Percentiles rank a stretch among this genome's conserved stretches.
Evolutionary conservation across 805 yeast genomes (phyloP).

Genomic region (Schwanniomyces occidentalis): DNA sequence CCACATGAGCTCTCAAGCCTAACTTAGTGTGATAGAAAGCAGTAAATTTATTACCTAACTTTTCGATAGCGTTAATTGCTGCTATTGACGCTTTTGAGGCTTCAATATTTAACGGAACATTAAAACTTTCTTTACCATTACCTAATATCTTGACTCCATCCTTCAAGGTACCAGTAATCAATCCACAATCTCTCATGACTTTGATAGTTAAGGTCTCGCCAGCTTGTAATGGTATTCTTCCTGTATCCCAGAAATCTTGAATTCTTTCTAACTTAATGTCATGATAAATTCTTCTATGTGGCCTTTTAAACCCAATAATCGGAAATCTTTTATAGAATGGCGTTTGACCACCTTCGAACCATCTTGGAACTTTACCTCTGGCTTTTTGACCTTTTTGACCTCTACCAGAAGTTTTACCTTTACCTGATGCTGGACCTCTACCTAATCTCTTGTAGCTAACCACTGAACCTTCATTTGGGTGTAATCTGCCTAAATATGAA

Average conservation of each 20-base stretch:
- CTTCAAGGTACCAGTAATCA: conserved; percentile 66
- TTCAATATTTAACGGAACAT: conserved; percentile 70
- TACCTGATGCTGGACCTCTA: conserved; percentile 92
- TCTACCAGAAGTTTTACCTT: conserved; percentile 94
- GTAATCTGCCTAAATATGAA: conserved; percentile 53
- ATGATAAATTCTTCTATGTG: conserved; percentile 50
- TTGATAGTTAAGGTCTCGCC: conserved; percentile 73
- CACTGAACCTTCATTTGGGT: conserved; percentile 64
- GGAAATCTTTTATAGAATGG: conserved; percentile 85
- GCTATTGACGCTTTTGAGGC: conserved; percentile 77
- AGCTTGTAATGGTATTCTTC: conserved; percentile 57
- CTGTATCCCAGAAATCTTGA: conserved; percentile 66
- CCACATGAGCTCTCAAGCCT: conserved; percentile 70
- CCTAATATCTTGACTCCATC: conserved; percentile 85
- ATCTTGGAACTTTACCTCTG: conserved; percentile 81
- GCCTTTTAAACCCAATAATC: conserved; percentile 81
- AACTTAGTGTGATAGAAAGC: conserved; percentile 65
- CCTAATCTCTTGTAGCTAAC: conserved; percentile 73
- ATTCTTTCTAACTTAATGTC: conserved; percentile 69
- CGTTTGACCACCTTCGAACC: conserved; percentile 99
- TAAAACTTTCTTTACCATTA: conserved; percentile 51
- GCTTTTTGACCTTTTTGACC: conserved; percentile 99
- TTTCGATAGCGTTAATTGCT: conserved; percentile 75
- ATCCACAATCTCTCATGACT: conserved; percentile 72
- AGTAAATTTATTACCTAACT: conserved; percentile 69